A percentile compares a stretch with the other conserved stretches of the same genome.
Evolutionary conservation across 176 grass and related monocot genomes (phyloP).

Genomic region (Zoysia pacifica): DNA sequence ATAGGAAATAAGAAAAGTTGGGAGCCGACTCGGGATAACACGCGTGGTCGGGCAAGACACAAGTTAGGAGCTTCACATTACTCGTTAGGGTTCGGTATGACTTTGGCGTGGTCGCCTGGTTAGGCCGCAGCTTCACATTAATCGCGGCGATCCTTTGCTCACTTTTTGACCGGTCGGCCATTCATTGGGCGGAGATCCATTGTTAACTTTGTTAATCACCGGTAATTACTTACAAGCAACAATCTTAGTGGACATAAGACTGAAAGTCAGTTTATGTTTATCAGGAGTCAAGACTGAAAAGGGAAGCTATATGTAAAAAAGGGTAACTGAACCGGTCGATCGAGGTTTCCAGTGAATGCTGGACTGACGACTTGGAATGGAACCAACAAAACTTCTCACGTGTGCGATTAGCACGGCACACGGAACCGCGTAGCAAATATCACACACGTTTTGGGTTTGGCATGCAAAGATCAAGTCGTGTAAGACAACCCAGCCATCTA

Average conservation of each 20-base stretch:
- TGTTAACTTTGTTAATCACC: slow-evolving; percentile 28
- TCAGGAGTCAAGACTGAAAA: not conserved
- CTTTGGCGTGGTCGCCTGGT: slow-evolving; percentile 9
- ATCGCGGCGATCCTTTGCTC: not conserved
- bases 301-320: not conserved
- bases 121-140: slow-evolving; percentile 46
- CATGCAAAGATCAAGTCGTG: slow-evolving; percentile 23
- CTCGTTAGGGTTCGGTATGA: slow-evolving; percentile 5
- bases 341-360: slow-evolving; percentile 14
- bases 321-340: not conserved
- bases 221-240: slow-evolving; percentile 23
- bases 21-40: not conserved
- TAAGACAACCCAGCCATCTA: not conserved
- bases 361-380: not conserved
- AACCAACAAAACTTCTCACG: not conserved
- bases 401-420: slow-evolving; percentile 7
- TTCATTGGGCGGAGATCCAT: slow-evolving; percentile 12
- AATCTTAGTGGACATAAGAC: not conserved
- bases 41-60: not conserved
- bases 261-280: too few species aligned
- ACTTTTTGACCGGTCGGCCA: slow-evolving; percentile 49
- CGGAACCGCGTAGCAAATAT: not conserved
- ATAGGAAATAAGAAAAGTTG: slow-evolving; percentile 4
- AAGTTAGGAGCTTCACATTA: not conserved
- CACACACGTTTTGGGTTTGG: not conserved